These are phyloP conservation scores for Penicillium malachiteum DNA, from an alignment of 495 filamentous ascomycete species.

Conservation along the genomic window DNA sequence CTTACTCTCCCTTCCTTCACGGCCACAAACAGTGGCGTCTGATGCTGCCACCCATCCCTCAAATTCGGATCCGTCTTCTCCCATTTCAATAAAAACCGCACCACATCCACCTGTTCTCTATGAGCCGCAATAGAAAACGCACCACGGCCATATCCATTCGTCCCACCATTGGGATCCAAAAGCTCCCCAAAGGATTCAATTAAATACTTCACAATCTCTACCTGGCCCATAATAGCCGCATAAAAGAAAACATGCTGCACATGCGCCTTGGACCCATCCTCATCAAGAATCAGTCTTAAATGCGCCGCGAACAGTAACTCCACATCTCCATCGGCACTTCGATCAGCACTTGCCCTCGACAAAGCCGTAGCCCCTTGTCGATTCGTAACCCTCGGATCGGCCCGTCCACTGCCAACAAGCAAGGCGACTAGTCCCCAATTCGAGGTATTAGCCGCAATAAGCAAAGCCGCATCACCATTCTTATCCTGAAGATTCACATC, in stretches of 20 bases:
- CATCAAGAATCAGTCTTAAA: conserved; percentile 20
- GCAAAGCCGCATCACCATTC: conserved; percentile 19
- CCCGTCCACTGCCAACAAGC: conserved; percentile 7
- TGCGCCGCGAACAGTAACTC: conserved; percentile 21
- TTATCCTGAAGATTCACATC: conserved; percentile 25
- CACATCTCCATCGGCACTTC: neutral
- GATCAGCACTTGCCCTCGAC: conserved; percentile 5
- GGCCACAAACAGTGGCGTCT: conserved; percentile 23
- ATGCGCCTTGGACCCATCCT: conserved; percentile 10
- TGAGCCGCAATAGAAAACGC: conserved; percentile 22
- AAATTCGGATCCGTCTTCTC: conserved; percentile 24
- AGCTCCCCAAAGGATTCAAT: conserved; percentile 18
- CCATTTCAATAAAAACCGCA: conserved; percentile 17
- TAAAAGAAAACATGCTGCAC: conserved; percentile 27
- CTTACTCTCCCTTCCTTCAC: conserved; percentile 11
- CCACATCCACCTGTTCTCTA: conserved; percentile 14
- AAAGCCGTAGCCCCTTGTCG: conserved; percentile 19
- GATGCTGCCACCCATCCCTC: conserved; percentile 18
- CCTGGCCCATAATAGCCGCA: conserved; percentile 21
- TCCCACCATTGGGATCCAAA: conserved; percentile 19
- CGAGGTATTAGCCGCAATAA: conserved; percentile 11
- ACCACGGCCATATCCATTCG: conserved; percentile 14
- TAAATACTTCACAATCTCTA: conserved; percentile 22
- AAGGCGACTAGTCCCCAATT: conserved; percentile 9
- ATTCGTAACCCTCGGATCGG: conserved; percentile 19